Base-by-base conservation (phyloP, 1,139 yeast species). In the Geotrichum reessii region DNA sequence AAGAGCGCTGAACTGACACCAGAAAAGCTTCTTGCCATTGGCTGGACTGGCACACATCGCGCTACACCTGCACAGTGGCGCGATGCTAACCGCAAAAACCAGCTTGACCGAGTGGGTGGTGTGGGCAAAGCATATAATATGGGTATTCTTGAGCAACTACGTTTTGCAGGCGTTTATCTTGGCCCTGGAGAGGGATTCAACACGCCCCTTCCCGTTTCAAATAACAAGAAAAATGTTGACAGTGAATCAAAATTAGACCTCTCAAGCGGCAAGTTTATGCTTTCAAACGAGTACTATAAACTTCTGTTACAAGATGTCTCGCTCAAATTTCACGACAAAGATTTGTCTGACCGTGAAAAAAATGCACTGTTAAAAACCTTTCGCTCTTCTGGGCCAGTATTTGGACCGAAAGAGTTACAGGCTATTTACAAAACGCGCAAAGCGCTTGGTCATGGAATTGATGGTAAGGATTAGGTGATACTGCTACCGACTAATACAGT, bases 31-130 rank as follows among this genome's bases (percentile, higher is more conserved):
- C 69, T 84, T 52, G 74, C 74, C 11, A 76, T 91, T 66, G 98
- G 98, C 52, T 93, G 98, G 98, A 90, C 97, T 24, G 96, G 97
- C 56, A 81, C 95, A 25, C 86, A 85, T 72, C 84, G 85, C 67
- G 87, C 86, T 19, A 79, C 86, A 24, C 76, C 83, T 31, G 86
- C 83, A 50, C 92, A 85, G 64, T 93, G 86, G 79, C 82, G 81
- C 67, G 88, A 85, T 61, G 80, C 76, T 67, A 87, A 84, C 78
- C 46, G 55, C 19, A 50, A 50, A 6, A n/a, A 42, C 19, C 55
- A 81, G 70, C 82, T 88, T 69, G 81, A 84, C 66, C 79, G 82
- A 66, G 81, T 77, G 64, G 97, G 97, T 58, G 93, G 96, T 21
- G 78, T 89, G 69, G 81, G 90, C 58, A 81, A 81, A 65, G 96